These are phyloP conservation scores for Dioscorea cayenensis DNA, from an alignment of 116 monocot genomes.

Conservation along the genomic window DNA sequence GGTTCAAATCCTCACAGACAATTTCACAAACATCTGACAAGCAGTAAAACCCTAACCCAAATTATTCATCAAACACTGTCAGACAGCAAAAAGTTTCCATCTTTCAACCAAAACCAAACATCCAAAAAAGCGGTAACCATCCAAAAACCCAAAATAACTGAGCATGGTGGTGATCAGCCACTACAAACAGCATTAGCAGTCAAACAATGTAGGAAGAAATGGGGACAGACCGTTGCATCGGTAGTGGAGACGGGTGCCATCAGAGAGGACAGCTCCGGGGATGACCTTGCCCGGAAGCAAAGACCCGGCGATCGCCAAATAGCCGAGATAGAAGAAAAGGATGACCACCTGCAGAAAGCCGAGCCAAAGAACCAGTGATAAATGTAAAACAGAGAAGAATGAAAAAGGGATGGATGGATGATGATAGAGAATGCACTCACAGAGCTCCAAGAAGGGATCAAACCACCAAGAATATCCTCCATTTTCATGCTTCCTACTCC, in stretches of 20 bases:
- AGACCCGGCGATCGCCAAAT: slow-evolving; percentile 56
- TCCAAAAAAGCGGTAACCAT: too few relatives aligned
- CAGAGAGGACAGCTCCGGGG: slow-evolving; percentile 72
- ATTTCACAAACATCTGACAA: background rate
- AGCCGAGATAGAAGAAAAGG: slow-evolving; percentile 53
- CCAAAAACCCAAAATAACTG: too few relatives aligned
- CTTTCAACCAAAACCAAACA: too few relatives aligned
- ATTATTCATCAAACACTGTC: background rate
- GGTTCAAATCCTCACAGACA: background rate
- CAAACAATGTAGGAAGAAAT: background rate
- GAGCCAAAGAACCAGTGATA: background rate
- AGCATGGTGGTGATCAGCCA: too few relatives aligned
- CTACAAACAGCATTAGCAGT: too few relatives aligned
- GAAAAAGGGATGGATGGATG: background rate
- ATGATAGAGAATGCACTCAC: slow-evolving; percentile 14
- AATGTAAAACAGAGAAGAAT: background rate
- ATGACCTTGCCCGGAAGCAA: slow-evolving; percentile 82
- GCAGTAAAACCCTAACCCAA: background rate
- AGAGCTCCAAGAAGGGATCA: slow-evolving; percentile 44
- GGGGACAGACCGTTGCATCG: slow-evolving; percentile 87
- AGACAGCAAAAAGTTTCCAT: too few relatives aligned
- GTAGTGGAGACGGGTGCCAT: slow-evolving; percentile 82
- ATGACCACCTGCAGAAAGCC: slow-evolving; percentile 15
- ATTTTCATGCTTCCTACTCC: slow-evolving; percentile 1
- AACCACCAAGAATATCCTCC: slow-evolving; percentile 39